These are phyloP conservation scores for Polytrichum commune DNA, from an alignment of 225 moss, liverwort and hornwort genomes.

Conservation along the genomic window DNA sequence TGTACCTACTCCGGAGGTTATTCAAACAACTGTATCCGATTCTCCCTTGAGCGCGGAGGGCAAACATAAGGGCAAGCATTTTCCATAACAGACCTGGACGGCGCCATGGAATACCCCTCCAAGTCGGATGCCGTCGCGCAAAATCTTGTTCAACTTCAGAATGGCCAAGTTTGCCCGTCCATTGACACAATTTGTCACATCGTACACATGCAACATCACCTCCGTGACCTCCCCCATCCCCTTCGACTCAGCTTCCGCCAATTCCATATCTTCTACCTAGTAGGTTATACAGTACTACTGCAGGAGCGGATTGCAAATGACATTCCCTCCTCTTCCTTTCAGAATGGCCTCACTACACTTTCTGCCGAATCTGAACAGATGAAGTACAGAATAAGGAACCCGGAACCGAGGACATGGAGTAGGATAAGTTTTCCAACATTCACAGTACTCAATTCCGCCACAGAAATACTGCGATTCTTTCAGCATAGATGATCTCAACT, in stretches of 20 bases:
- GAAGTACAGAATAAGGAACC: no score
- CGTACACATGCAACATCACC: constrained; percentile 1
- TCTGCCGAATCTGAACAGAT: no score
- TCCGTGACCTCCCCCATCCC: background rate
- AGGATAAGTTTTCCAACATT: no score
- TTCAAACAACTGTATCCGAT: background rate
- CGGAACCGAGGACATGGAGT: no score
- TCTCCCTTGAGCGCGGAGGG: background rate
- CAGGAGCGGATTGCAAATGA: no score
- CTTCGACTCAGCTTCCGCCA: background rate
- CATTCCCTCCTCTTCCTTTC: no score
- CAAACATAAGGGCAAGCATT: background rate
- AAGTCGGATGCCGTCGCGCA: constrained; percentile 1
- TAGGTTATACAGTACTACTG: no score
- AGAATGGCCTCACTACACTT: no score
- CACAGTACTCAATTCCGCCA: no score
- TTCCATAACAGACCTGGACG: background rate
- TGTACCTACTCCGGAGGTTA: background rate
- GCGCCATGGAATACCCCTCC: constrained; percentile 3
- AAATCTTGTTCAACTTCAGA: constrained; percentile 1
- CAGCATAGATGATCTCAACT: no score
- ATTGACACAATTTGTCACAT: background rate
- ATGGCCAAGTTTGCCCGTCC: background rate
- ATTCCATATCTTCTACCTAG: no score
- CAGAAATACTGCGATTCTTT: no score